Percentiles rank a stretch among this genome's conserved stretches.
Conservation (phyloP, 2,329 filamentous ascomycete genomes). For the Hysterium pulicare region DNA sequence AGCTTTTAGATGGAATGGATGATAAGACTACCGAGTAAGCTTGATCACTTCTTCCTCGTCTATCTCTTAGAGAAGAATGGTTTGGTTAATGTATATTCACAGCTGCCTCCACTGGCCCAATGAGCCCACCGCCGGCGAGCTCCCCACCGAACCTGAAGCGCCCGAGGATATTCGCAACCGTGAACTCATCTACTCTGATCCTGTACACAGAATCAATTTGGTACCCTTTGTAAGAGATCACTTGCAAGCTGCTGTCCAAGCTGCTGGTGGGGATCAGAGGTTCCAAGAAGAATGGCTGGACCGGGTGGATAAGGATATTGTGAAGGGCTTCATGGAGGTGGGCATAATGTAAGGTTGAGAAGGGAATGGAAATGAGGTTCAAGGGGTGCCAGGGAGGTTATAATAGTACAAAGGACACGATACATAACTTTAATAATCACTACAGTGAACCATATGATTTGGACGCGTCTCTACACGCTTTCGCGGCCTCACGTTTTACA, state of each 20-base stretch:
- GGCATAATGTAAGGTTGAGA: constrained; percentile 38
- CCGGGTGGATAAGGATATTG: constrained; percentile 72
- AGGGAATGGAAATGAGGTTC: too few relatives aligned
- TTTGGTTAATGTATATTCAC: background rate
- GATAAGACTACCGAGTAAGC: constrained; percentile 40
- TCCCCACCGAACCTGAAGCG: constrained; percentile 30
- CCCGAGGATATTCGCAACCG: constrained; percentile 47
- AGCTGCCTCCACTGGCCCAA: constrained; percentile 43
- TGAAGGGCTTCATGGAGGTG: constrained; percentile 56
- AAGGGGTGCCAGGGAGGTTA: too few relatives aligned
- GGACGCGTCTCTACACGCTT: too few relatives aligned
- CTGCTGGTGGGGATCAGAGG: constrained; percentile 59
- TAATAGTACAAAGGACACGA: too few relatives aligned
- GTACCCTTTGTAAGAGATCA: constrained; percentile 63
- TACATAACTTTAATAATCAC: too few relatives aligned
- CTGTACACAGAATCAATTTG: constrained; percentile 64
- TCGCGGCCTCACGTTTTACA: too few relatives aligned
- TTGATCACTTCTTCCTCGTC: background rate
- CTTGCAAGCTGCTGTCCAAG: constrained; percentile 57
- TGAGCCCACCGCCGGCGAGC: constrained; percentile 24
- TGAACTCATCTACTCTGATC: constrained; percentile 57
- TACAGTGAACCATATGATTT: too few relatives aligned
- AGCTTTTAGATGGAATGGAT: constrained; percentile 61
- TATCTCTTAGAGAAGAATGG: background rate
- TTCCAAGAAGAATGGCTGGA: constrained; percentile 67